Percentiles rank a stretch among this genome's conserved stretches.
phyloP scores from a whole-genome alignment of 1,284 basidiomycete genomes.

The Puccinia hordei region DNA sequence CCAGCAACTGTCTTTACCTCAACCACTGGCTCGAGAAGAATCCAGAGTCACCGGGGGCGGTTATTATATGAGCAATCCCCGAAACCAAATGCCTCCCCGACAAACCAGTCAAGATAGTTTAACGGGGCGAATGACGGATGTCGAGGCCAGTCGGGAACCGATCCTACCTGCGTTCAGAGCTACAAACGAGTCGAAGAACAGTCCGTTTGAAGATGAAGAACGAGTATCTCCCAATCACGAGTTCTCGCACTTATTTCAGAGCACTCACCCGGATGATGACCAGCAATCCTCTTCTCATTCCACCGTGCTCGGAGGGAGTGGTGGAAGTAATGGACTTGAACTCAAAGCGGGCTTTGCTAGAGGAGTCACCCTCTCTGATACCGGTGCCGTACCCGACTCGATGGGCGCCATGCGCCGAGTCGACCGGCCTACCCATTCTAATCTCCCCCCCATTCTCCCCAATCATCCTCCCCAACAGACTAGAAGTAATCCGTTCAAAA shows the following conservation, averaged over 20 bases:
- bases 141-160: neutral
- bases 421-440: conserved; percentile 28
- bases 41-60: neutral
- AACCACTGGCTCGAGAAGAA: conserved; percentile 49
- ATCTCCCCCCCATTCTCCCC: neutral
- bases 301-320: conserved; percentile 15
- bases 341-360: conserved; percentile 30
- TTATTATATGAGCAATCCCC: neutral
- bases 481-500: neutral
- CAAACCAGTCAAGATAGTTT: conserved; percentile 24
- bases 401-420: conserved; percentile 17
- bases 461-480: neutral
- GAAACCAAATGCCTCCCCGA: neutral
- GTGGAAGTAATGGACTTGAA: conserved; percentile 2
- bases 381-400: conserved; percentile 33
- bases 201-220: conserved; percentile 23
- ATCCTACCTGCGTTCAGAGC: neutral
- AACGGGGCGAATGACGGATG: neutral
- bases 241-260: conserved; percentile 26
- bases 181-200: neutral
- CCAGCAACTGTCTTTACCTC: conserved; percentile 47
- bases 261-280: conserved; percentile 23
- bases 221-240: neutral
- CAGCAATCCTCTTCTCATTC: conserved; percentile 35
- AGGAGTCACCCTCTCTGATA: conserved; percentile 23